Evolutionary conservation across 805 yeast species (phyloP), one percentile per base, ranked within the genome.

Genomic region (Starmerella sp.): DNA sequence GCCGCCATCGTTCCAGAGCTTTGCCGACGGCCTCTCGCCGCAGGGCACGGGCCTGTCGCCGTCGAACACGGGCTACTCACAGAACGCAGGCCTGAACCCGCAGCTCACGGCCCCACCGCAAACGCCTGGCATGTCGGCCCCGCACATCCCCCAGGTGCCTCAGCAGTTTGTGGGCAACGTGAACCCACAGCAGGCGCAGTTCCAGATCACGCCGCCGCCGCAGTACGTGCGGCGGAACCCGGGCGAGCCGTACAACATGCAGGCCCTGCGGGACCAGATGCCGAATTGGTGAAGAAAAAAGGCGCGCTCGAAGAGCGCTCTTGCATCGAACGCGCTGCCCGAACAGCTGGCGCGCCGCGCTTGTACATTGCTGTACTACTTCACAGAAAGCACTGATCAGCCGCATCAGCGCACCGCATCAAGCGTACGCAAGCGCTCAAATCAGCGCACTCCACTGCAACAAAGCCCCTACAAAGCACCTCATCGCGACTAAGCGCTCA

Each of bases 181-280:
- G 34, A 14, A 22, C 28, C 28, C 51, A 6, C 43, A 17, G 35
- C 51, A 48, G 29, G 31, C 17, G 13, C 51, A 41, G n/a, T 54
- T 38, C 50, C 54, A 51, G 47, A 54, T 54, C 22, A 15, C 48
- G 32, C 52, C 52, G 22, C 57, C 57, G 13, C 53, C 55, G 15
- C 57, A 55, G 53, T 55, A 31, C 41, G 55, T 48, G 37, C 55
- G 52, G 4, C 53, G 45, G 4, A 31, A 34, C 42, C 14, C 14
- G 29, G 29, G 43, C 35, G 52, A 59, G 52, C 43, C 62, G 7
- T 59, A 50, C 50, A 54, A 55, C 42, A 59, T 59, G 61, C 56
- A 57, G 41, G 52, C 39, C 11, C 54, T 59, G 8, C 54, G 61
- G 6, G 54, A 59, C 41, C 61, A 57, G 36, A 17, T 59, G 46